phyloP scores from a whole-genome alignment of 768 basidiomycete species.

The Mycena filopes region DNA sequence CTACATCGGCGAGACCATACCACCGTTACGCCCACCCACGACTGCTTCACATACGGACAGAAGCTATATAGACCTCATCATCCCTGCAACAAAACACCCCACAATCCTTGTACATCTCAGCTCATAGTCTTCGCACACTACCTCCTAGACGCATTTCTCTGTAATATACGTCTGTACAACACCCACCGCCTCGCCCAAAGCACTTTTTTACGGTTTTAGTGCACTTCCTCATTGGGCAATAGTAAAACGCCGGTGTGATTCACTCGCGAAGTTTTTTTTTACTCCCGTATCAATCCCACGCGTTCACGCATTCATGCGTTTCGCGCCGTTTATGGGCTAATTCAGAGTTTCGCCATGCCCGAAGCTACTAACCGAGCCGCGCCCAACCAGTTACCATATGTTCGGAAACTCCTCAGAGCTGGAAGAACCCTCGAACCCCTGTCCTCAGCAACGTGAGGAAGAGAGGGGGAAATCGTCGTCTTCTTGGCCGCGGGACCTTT shows the following conservation, averaged over 20 bases:
- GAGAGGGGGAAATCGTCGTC: no score
- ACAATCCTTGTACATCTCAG: conserved; percentile 1
- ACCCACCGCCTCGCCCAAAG: no score
- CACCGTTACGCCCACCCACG: no score
- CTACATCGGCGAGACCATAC: no score
- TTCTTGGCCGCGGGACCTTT: no score
- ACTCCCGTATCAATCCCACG: not conserved
- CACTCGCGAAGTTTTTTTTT: not conserved
- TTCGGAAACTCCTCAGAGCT: not conserved
- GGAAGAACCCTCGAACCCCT: no score
- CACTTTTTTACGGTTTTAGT: not conserved
- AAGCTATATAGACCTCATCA: not conserved
- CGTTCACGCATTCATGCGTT: not conserved
- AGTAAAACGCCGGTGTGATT: not conserved
- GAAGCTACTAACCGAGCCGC: no score
- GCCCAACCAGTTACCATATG: not conserved
- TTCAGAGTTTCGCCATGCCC: not conserved
- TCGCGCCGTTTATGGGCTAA: conserved; percentile 3
- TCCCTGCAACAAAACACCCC: not conserved
- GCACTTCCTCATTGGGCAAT: conserved; percentile 3
- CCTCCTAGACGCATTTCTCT: conserved; percentile 3
- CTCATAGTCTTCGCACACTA: not conserved
- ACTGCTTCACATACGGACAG: not conserved
- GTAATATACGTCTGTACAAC: no score
- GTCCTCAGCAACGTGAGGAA: no score